A percentile compares a stretch with the other conserved stretches of the same genome.
phyloP scores from a whole-genome alignment of 257 asterid species.

The Jacaranda copaia region DNA sequence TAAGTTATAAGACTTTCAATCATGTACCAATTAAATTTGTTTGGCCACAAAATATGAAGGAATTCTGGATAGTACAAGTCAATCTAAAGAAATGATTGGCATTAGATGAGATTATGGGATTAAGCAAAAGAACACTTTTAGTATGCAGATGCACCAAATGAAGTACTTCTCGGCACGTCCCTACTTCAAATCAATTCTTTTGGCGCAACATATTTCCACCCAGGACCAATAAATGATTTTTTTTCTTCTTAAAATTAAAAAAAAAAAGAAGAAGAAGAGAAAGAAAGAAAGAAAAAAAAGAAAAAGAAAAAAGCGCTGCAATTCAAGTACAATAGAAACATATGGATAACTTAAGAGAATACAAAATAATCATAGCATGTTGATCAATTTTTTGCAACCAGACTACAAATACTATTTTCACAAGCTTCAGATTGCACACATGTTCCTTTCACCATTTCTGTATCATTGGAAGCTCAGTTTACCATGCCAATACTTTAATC shows the following conservation, averaged over 20 bases:
- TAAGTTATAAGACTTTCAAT: background rate
- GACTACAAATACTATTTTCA: too few relatives aligned
- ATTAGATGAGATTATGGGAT: background rate
- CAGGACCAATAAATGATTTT: background rate
- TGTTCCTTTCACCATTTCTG: conserved; percentile 3
- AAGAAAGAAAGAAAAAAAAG: too few relatives aligned
- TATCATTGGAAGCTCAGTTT: background rate
- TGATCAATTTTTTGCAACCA: background rate
- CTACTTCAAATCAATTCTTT: background rate
- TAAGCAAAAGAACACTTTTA: background rate
- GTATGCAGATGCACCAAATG: background rate
- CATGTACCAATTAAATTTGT: background rate
- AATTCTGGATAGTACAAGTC: background rate
- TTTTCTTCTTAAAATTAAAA: too few relatives aligned
- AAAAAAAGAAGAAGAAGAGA: too few relatives aligned
- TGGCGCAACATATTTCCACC: conserved; percentile 3
- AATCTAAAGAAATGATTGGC: background rate
- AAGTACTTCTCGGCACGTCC: background rate
- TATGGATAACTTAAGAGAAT: background rate
- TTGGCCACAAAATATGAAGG: background rate
- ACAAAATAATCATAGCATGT: background rate
- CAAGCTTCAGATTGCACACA: background rate
- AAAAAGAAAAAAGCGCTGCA: background rate
- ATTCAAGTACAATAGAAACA: background rate
- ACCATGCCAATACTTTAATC: background rate